A percentile compares a stretch with the other conserved stretches of the same genome.
phyloP scores from a whole-genome alignment of 1,284 basidiomycete genomes.

The Naganishia liquefaciens region DNA sequence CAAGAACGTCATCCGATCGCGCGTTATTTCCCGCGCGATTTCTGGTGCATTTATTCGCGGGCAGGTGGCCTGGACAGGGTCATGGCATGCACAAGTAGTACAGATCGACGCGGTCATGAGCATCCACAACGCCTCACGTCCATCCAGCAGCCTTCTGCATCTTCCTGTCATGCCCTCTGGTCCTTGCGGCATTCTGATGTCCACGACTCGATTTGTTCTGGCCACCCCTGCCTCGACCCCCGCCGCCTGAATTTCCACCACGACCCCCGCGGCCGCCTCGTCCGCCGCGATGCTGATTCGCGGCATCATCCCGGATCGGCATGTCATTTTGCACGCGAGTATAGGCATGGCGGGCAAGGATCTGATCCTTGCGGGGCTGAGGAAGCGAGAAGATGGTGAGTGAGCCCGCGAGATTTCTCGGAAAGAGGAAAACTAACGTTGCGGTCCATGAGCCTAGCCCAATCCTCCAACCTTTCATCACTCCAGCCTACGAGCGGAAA shows the following conservation, averaged over 20 bases:
- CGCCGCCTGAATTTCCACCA: conserved; percentile 34
- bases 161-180: conserved; percentile 53
- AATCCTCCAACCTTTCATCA: conserved; percentile 83
- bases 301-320: conserved; percentile 34
- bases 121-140: conserved; percentile 35
- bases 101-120: not conserved
- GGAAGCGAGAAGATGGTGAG: not conserved
- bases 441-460: conserved; percentile 79
- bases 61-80: too few relatives aligned
- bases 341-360: conserved; percentile 46
- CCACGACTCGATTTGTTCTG: conserved; percentile 50
- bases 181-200: conserved; percentile 52
- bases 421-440: conserved; percentile 61
- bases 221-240: conserved; percentile 37
- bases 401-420: too few relatives aligned
- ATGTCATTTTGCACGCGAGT: conserved; percentile 21
- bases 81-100: not conserved
- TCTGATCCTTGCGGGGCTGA: conserved; percentile 52
- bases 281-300: conserved; percentile 35
- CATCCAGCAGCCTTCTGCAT: conserved; percentile 39
- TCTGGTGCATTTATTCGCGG: too few relatives aligned
- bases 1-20: not conserved
- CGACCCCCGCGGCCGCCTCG: conserved; percentile 34
- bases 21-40: too few relatives aligned
- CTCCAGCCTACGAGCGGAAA: conserved; percentile 59